A percentile compares a stretch with the other conserved stretches of the same genome.
Conservation (phyloP, 2,329 filamentous ascomycete genomes). For the Cadophora malorum region DNA sequence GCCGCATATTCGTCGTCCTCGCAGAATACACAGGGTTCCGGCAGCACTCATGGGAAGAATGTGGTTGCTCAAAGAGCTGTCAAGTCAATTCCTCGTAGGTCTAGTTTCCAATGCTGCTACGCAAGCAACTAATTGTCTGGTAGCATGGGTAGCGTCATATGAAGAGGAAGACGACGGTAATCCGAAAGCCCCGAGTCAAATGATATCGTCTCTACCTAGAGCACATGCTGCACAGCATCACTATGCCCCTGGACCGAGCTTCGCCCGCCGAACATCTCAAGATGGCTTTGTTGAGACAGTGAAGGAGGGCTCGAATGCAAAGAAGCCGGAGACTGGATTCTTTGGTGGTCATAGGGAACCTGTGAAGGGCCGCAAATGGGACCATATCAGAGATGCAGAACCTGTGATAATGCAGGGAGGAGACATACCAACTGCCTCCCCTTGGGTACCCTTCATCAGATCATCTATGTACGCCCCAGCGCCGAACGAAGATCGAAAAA, state of each 20-base stretch:
- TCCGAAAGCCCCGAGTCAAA: slow-evolving; percentile 32
- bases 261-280: slow-evolving; percentile 38
- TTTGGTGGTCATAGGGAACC: slow-evolving; percentile 45
- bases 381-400: slow-evolving; percentile 44
- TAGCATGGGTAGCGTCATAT: slow-evolving; percentile 46
- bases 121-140: neutral
- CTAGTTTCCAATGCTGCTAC: neutral
- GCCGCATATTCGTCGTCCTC: slow-evolving; percentile 41
- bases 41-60: slow-evolving; percentile 38
- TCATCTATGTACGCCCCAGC: slow-evolving; percentile 44
- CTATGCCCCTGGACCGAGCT: slow-evolving; percentile 31
- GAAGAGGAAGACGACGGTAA: slow-evolving; percentile 40
- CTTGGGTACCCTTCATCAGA: slow-evolving; percentile 44
- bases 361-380: slow-evolving; percentile 46
- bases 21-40: slow-evolving; percentile 38
- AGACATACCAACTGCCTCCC: slow-evolving; percentile 34
- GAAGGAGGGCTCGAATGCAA: slow-evolving; percentile 36
- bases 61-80: slow-evolving; percentile 37
- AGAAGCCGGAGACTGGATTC: slow-evolving; percentile 41
- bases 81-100: slow-evolving; percentile 43
- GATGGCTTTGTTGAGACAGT: slow-evolving; percentile 45
- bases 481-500: slow-evolving; percentile 37
- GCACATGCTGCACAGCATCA: slow-evolving; percentile 43
- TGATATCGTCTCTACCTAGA: slow-evolving; percentile 38
- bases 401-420: slow-evolving; percentile 45